A percentile compares a stretch with the other conserved stretches of the same genome.
phyloP scores from a whole-genome alignment of 805 yeast species.

The Saccharomycopsis microspora region DNA sequence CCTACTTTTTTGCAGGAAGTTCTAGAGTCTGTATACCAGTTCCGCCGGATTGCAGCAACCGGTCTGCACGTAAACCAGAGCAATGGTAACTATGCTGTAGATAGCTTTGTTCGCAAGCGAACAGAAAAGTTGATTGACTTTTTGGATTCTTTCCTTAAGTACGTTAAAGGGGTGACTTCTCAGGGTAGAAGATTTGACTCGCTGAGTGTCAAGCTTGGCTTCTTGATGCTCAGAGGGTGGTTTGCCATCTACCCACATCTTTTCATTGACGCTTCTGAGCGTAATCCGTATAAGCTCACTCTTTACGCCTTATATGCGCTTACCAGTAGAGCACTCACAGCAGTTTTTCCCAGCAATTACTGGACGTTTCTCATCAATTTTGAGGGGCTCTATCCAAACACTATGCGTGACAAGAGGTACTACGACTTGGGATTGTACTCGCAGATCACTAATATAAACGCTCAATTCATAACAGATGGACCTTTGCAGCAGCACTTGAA shows the following conservation, averaged over 20 bases:
- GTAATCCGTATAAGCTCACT: constrained; percentile 1
- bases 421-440: constrained; percentile 1
- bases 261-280: neutral
- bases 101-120: neutral
- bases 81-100: neutral
- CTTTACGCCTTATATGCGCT: constrained; percentile 2
- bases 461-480: neutral
- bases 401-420: neutral
- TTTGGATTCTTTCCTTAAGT: neutral
- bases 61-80: neutral
- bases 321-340: constrained; percentile 2
- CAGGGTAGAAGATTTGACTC: neutral
- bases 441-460: neutral
- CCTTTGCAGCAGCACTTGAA: neutral
- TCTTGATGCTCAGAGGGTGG: neutral
- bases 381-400: constrained; percentile 8
- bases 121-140: neutral
- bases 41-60: neutral
- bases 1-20: constrained; percentile 7
- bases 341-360: constrained; percentile 3
- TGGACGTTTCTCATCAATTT: constrained; percentile 1
- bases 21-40: neutral
- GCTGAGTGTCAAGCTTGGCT: neutral
- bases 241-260: constrained; percentile 1
- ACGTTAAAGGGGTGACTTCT: neutral